These are phyloP conservation scores for Naganishia friedmannii DNA, from an alignment of 768 basidiomycete genomes.

Conservation along the genomic window DNA sequence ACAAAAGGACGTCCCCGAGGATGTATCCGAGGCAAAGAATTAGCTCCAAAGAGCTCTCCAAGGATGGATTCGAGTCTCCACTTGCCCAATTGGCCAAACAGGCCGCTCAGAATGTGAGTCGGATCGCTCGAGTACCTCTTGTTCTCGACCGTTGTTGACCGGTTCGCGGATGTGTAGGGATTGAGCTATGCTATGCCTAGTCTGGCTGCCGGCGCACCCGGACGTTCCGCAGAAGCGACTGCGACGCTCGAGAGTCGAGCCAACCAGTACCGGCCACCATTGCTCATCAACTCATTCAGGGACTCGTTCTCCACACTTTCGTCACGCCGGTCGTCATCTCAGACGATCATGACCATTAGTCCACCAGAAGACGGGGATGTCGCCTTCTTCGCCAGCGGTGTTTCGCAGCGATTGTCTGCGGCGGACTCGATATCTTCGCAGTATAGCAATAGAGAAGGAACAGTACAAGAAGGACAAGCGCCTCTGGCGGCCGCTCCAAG, in stretches of 20 bases:
- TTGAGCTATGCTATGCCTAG: background rate
- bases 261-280: background rate
- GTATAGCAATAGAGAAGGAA: background rate
- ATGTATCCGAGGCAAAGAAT: slow-evolving; percentile 7
- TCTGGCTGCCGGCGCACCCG: background rate
- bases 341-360: slow-evolving; percentile 5
- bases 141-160: background rate
- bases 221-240: background rate
- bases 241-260: background rate
- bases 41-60: slow-evolving; percentile 9
- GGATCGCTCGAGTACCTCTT: background rate
- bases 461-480: background rate
- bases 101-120: slow-evolving; percentile 17
- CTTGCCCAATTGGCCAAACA: slow-evolving; percentile 18
- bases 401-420: slow-evolving; percentile 8
- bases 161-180: background rate
- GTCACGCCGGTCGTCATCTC: slow-evolving; percentile 10
- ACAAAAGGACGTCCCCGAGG: slow-evolving; percentile 9
- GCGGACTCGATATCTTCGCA: background rate
- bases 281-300: slow-evolving; percentile 19
- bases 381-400: slow-evolving; percentile 11
- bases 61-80: slow-evolving; percentile 23
- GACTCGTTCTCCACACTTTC: slow-evolving; percentile 13
- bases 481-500: background rate
- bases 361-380: slow-evolving; percentile 19